Base-by-base conservation (phyloP, 2,329 filamentous ascomycete genomes). In the Aspergillus flavus region DNA sequence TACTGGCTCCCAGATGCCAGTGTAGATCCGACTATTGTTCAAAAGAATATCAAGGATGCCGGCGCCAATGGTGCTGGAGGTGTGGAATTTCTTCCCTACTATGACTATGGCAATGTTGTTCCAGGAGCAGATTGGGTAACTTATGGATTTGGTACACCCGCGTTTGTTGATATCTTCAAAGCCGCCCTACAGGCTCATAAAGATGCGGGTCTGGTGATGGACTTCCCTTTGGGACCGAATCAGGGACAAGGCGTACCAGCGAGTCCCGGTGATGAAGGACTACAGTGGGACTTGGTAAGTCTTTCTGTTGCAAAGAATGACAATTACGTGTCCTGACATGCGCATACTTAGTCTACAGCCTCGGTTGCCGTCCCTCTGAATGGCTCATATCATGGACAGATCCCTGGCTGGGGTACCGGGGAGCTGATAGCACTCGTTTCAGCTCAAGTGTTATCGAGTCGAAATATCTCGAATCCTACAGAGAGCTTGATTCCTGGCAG, bases 221-320 rank as follows among this genome's bases (percentile, higher is more conserved):
- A 84, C 64, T 81, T 81, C 64, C 68, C 78, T 0, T 46, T 83
- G 9, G 82, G 82, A 0, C 76, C 82, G 0, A 81, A 80, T 61
- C 78, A 81, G 66, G 82, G 82, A 11, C 74, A 78, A 57, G 82
- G 82, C 10, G 78, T 82, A 5, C 81, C 81, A 3, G 74, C 76
- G 2, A 65, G 69, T 0, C 53, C 59, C 4, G 67, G 72, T 41
- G 70, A 74, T 46, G 73, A 76, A 6, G 80, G 78, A 0, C 68
- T 79, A 59, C 78, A 67, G 2, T 71, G 69, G 69, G 66, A 72
- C 53, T 58, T 72, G 61, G 67, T 69, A 58, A 6, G 61, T 60
- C n/a, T 14, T 23, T 1, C n/a, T 6, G 30, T 43, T 32, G 32
- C 52, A 12, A 34, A 12, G 19, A 14, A 21, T 41, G 19, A 21